Base-by-base conservation (phyloP, 352 stramenopile genomes). In the Globisporangium nagaii region DNA sequence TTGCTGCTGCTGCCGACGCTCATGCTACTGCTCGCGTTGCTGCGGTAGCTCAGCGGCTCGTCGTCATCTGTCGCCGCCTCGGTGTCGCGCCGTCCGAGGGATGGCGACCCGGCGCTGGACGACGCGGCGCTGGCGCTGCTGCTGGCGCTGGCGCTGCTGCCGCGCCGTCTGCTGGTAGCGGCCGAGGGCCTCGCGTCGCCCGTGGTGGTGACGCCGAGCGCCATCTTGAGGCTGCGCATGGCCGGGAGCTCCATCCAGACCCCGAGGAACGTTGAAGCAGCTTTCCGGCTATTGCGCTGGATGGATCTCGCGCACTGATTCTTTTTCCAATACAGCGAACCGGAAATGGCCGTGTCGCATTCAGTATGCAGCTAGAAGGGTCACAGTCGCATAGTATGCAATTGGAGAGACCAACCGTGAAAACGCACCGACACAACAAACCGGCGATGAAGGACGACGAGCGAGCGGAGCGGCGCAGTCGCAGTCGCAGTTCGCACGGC, bases 161-260 rank as follows among this genome's bases (percentile, higher is more conserved):
- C 42, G 63, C 22, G n/a, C 11, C 47, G 22, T 9, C 24, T 28
- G 46, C 30, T 40, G 3, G 28, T 35, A 3, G 13, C 3, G 12
- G 15, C 19, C 24, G 32, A 43, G 9, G 24, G 3, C 28, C 43
- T 56, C 48, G 57, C 53, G 30, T 68, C 57, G 36, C 49, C 47
- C 39, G 49, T 62, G 45, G 54, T 65, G 31, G 15, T 56, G 22
- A 42, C 41, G 42, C 42, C 46, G 31, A 70, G 40, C 56, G 58
- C 55, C 51, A 66, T 52, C 53, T 67, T 64, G 45, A 73, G 58
- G 51, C 47, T 67, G 32, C 62, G 62, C 47, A 71, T 59, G 20
- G 54, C 58, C 15, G 58, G 37, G 28, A 62, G 27, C 58, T 73
- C 62, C 66, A 72, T 72, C 3, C 19, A 52, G 45, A 41, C 40